A percentile compares a stretch with the other conserved stretches of the same genome.
These are phyloP conservation scores for Purshia tridentata DNA, from an alignment of 306 rosid genomes.

Conservation along the genomic window DNA sequence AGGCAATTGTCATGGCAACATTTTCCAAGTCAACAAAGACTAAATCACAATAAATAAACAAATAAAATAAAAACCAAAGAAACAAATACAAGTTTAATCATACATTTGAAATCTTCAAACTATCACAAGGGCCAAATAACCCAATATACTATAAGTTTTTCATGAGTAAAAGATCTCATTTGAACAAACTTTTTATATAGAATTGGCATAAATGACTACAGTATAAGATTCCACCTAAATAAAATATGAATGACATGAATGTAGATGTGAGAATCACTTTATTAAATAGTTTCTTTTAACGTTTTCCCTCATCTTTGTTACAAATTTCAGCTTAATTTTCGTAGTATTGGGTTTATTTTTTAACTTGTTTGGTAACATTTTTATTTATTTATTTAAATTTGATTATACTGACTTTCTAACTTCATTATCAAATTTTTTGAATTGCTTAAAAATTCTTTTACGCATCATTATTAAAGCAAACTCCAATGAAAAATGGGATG, in stretches of 20 bases:
- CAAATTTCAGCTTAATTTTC: too few species aligned
- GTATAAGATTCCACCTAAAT: neutral
- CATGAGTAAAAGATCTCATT: too few species aligned
- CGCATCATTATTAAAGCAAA: too few species aligned
- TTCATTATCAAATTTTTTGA: neutral
- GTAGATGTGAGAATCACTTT: too few species aligned
- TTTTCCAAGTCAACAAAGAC: constrained; percentile 8
- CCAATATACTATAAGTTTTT: too few species aligned
- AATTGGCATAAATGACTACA: neutral
- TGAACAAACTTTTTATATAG: neutral
- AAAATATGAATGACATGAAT: too few species aligned
- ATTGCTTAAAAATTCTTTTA: neutral
- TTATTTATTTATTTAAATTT: neutral
- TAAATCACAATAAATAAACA: neutral
- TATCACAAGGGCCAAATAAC: neutral
- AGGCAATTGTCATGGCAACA: neutral
- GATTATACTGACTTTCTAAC: neutral
- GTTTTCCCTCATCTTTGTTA: neutral
- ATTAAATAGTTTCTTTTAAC: too few species aligned
- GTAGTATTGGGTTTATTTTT: neutral
- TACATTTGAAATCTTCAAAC: neutral
- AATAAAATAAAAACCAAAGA: too few species aligned
- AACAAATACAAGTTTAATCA: neutral
- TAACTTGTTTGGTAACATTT: neutral
- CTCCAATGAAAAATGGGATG: neutral